Evolutionary conservation across 345 rosid genomes (phyloP), one percentile per base, ranked within the genome.

Genomic region (Pelargonium nanum): DNA sequence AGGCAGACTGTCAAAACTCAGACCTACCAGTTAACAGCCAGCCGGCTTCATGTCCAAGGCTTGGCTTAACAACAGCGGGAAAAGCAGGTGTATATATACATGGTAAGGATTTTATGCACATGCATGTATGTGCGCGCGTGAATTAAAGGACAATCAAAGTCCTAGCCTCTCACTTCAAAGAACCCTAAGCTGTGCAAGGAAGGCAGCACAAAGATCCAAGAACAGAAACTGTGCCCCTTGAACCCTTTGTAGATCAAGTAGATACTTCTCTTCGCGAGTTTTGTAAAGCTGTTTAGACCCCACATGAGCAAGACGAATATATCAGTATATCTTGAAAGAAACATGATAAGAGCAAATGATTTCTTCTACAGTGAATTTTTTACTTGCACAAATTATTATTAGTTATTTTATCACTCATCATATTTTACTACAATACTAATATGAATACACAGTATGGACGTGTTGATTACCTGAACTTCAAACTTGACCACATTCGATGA

Each of bases 121-220:
- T n/a, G n/a, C n/a, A n/a, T n/a, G n/a, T n/a, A n/a, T n/a, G n/a
- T n/a, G n/a, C n/a, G n/a, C n/a, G n/a, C n/a, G n/a, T n/a, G n/a
- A n/a, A n/a, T n/a, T n/a, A n/a, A n/a, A n/a, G n/a, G n/a, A n/a
- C n/a, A n/a, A n/a, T n/a, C n/a, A n/a, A n/a, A n/a, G n/a, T n/a
- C 34, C 34, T 8, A 28, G 34, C 34, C 34, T 3, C 8, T 28
- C 34, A 28, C 1, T 60, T 75, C 77, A 92, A 24, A 89, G 80
- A 54, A 92, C 85, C 50, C 88, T 87, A 19, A 92, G 91, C 75
- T 84, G 91, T 0, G 91, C 79, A 52, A 92, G 93, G 67, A 92
- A 92, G 24, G 87, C 86, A 1, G 98, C 95, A 24, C 98, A 92
- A 44, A 92, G 89, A 72, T 92, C 98, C 77, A 92, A 73, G 75